Evolutionary conservation across 2,329 filamentous ascomycete species (phyloP), one percentile per base, ranked within the genome.

Genomic region (Clarireedia hainanense): DNA sequence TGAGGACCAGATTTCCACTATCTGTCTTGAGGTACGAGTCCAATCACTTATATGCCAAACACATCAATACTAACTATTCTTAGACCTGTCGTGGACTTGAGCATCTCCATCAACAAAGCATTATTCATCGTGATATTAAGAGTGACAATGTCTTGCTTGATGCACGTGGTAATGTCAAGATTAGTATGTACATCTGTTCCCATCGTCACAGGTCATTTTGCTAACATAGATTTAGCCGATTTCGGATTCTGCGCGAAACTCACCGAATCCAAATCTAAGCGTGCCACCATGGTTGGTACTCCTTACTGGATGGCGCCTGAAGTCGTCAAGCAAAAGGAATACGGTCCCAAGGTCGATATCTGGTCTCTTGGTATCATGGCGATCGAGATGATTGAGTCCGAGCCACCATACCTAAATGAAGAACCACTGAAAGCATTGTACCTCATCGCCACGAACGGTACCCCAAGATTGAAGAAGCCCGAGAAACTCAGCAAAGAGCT

Each of bases 221-320:
- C 73, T 75, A 70, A 76, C 61, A 51, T 50, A 4, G 40, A 10
- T 58, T 42, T 61, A 95, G 90, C 92, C 67, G 94, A 99, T 77
- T 97, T 99, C 68, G 94, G 94, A 12, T 99, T 99, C 76, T 97
- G 94, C 71, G 94, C 94, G 23, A 94, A 96, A 69, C 96, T 97
- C 73, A 97, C 96, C 69, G 92, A 97, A 67, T 87, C 88, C 27
- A 91, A 96, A 65, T 95, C 91, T 74, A 97, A 97, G 78, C 88
- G 94, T 58, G 96, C 91, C 4, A 99, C 94, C 14, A 99, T 97
- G 94, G 94, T 99, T 46, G 94, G 94, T 54, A 97, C 94, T 6
- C 94, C 94, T 2, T 99, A 99, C 73, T 99, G 94, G 94, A 99
- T 99, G 94, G 94, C 94, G 1, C 94, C 94, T 3, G 94, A 99